These are phyloP conservation scores for Petunia axillaris DNA, from an alignment of 257 asterid genomes.

Conservation along the genomic window DNA sequence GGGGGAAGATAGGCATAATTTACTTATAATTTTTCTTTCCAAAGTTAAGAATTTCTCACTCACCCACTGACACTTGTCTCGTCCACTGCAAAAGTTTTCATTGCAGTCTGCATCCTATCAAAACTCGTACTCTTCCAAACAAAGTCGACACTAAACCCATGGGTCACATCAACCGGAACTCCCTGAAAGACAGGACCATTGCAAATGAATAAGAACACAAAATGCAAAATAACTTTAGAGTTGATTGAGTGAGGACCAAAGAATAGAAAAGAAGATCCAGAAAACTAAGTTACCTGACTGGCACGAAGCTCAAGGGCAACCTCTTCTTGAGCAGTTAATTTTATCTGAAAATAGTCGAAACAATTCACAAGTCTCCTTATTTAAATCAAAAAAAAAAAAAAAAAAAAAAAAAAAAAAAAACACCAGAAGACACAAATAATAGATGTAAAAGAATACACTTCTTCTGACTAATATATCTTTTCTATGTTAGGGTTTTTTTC, in stretches of 20 bases:
- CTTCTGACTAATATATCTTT: neutral
- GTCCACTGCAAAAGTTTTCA: constrained; percentile 99
- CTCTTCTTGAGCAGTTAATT: constrained; percentile 96
- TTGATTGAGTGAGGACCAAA: neutral
- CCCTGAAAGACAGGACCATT: constrained; percentile 57
- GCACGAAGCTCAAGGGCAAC: constrained; percentile 99
- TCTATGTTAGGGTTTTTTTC: neutral
- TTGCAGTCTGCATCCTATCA: constrained; percentile 98
- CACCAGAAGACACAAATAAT: neutral
- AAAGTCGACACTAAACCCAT: constrained; percentile 96
- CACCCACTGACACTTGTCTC: constrained; percentile 99
- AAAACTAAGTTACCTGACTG: constrained; percentile 61
- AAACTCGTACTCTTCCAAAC: constrained; percentile 99
- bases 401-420: neutral
- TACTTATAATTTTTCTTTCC: neutral
- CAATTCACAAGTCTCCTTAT: neutral
- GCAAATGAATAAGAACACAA: constrained; percentile 27
- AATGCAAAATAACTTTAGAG: neutral
- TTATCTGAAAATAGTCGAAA: constrained; percentile 56
- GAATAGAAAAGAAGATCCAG: neutral
- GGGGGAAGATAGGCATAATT: neutral
- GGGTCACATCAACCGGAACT: constrained; percentile 85
- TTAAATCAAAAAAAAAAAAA: neutral
- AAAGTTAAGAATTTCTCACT: constrained; percentile 36
- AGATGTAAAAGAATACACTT: neutral